A percentile compares a stretch with the other conserved stretches of the same genome.
Conservation (phyloP, 768 basidiomycete genomes). For the Rhizopogon vesiculosus region DNA sequence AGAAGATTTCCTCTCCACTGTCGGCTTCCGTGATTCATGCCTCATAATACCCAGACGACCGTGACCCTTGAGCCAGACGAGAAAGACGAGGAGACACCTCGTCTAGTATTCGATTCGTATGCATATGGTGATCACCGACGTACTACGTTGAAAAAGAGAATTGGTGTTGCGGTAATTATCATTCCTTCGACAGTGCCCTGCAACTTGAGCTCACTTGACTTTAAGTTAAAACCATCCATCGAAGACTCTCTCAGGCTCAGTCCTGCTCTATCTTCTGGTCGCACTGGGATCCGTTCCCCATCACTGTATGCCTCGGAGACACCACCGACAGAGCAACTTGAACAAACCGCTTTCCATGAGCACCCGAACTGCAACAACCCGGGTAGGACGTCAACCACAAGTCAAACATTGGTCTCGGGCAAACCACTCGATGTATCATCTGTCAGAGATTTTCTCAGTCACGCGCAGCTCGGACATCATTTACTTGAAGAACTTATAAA, state of each 20-base stretch:
- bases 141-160: no score
- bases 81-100: background rate
- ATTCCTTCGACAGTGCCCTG: background rate
- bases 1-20: background rate
- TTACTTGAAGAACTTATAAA: background rate
- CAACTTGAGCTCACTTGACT: background rate
- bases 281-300: background rate
- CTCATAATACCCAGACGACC: background rate
- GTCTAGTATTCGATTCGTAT: no score
- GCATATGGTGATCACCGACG: no score
- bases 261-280: background rate
- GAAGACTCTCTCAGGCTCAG: background rate
- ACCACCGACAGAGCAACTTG: no score
- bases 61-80: background rate
- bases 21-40: no score
- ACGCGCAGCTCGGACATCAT: background rate
- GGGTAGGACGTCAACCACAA: background rate
- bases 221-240: background rate
- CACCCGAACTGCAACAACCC: background rate
- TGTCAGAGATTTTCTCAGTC: background rate
- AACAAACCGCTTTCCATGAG: background rate
- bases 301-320: background rate
- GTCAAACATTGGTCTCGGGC: background rate
- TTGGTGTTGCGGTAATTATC: background rate
- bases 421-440: background rate